Evolutionary conservation across 129 eudicot genomes (phyloP).

Genomic region (Pittosporum tobira): DNA sequence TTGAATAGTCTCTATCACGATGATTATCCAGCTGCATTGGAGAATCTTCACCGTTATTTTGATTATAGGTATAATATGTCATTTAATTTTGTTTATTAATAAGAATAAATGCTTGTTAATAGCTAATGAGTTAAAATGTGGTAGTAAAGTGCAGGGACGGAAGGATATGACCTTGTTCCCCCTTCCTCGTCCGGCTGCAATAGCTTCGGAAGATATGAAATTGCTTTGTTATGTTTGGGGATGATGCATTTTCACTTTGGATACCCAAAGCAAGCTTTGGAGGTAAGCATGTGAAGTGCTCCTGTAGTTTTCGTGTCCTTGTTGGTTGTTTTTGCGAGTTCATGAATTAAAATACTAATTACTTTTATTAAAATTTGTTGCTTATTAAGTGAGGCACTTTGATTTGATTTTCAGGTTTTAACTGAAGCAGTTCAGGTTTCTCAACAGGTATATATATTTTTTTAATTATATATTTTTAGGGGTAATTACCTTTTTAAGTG

Average conservation of each 20-base stretch:
- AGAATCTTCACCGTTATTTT: slow-evolving; percentile 91
- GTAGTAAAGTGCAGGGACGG: slow-evolving; percentile 93
- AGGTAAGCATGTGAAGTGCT: slow-evolving; percentile 37
- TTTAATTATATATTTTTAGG: not conserved
- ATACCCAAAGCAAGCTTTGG: slow-evolving; percentile 84
- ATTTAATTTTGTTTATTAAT: not conserved
- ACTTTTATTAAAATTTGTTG: slow-evolving; percentile 7
- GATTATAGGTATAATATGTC: slow-evolving; percentile 76
- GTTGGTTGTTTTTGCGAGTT: not conserved
- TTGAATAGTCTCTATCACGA: slow-evolving; percentile 80
- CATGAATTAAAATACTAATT: not conserved
- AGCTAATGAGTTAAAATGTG: slow-evolving; percentile 27
- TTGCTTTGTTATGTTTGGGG: slow-evolving; percentile 83
- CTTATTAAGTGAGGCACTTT: slow-evolving; percentile 9
- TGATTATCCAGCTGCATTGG: slow-evolving; percentile 85
- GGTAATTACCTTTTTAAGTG: not conserved
- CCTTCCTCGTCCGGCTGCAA: slow-evolving; percentile 42
- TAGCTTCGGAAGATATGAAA: slow-evolving; percentile 77
- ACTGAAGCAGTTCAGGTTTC: slow-evolving; percentile 91
- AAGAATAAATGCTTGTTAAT: not conserved
- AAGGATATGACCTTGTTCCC: slow-evolving; percentile 72
- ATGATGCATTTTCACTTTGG: slow-evolving; percentile 97
- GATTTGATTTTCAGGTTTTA: slow-evolving; percentile 60
- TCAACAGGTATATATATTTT: slow-evolving; percentile 90
- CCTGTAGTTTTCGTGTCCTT: not conserved